These are phyloP conservation scores for Paramyrothecium roridum DNA, from an alignment of 2,329 filamentous ascomycete genomes.

Conservation along the genomic window DNA sequence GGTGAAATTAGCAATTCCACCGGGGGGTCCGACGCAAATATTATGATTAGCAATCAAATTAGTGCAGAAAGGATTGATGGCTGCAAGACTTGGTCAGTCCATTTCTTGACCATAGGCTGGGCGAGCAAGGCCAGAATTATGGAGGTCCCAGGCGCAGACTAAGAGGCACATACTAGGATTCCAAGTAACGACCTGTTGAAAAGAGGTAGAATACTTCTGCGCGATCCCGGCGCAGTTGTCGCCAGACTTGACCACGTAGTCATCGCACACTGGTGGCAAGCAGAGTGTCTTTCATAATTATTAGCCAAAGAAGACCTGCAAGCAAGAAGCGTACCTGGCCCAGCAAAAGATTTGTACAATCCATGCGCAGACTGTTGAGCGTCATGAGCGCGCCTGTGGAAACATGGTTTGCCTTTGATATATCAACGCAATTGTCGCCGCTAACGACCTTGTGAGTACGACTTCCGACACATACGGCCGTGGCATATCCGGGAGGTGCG, in stretches of 20 bases:
- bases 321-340: constrained; percentile 1
- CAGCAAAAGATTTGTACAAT: constrained; percentile 3
- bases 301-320: background rate
- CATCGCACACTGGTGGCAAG: constrained; percentile 1
- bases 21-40: constrained; percentile 4
- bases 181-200: constrained; percentile 3
- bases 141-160: too few species aligned
- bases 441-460: background rate
- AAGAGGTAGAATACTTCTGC: background rate
- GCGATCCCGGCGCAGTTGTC: constrained; percentile 1
- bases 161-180: constrained; percentile 4
- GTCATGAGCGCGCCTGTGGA: constrained; percentile 1
- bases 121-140: too few species aligned
- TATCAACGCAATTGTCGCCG: constrained; percentile 2
- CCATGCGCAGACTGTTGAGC: constrained; percentile 2
- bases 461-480: background rate
- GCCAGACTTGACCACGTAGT: constrained; percentile 2
- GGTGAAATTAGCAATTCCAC: background rate
- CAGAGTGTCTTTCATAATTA: constrained; percentile 2
- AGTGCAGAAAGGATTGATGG: constrained; percentile 1
- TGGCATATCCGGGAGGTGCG: constrained; percentile 1
- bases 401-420: constrained; percentile 1
- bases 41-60: constrained; percentile 3
- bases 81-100: constrained; percentile 1
- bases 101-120: background rate